phyloP scores from a whole-genome alignment of 768 basidiomycete species.

The Pisolithus tinctorius region DNA sequence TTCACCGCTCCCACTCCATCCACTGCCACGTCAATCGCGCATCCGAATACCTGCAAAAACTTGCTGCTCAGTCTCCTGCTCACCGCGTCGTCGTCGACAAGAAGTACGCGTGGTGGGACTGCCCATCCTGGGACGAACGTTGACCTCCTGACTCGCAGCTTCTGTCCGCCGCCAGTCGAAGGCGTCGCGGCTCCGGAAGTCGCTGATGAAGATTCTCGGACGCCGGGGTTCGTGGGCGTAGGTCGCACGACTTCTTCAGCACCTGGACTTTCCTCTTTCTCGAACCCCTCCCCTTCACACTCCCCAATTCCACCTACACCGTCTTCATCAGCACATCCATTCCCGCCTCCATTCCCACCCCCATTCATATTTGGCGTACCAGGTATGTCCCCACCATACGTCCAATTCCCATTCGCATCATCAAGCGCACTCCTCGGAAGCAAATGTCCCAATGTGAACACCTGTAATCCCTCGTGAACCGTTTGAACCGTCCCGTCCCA shows the following conservation, averaged over 20 bases:
- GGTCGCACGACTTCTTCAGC: constrained; percentile 37
- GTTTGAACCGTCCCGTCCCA: constrained; percentile 24
- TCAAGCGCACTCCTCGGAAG: constrained; percentile 49
- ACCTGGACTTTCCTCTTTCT: constrained; percentile 21
- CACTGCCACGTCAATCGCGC: constrained; percentile 89
- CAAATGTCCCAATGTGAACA: constrained; percentile 75
- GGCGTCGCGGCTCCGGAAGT: constrained; percentile 9
- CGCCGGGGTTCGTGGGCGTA: constrained; percentile 23
- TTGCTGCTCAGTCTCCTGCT: constrained; percentile 84
- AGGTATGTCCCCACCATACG: constrained; percentile 35
- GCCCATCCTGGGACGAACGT: constrained; percentile 89
- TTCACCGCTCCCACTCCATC: constrained; percentile 89
- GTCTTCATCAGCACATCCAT: constrained; percentile 13
- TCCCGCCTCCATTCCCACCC: background rate
- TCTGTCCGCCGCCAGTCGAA: constrained; percentile 25
- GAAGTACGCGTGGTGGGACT: constrained; percentile 80
- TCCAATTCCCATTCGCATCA: constrained; percentile 56
- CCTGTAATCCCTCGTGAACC: constrained; percentile 62
- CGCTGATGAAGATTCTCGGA: constrained; percentile 9
- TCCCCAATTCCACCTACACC: constrained; percentile 13
- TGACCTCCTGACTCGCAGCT: constrained; percentile 63
- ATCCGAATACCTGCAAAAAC: constrained; percentile 93
- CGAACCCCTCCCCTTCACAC: constrained; percentile 18
- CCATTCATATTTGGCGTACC: background rate
- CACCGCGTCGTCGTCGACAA: constrained; percentile 95